Percentiles rank a stretch among this genome's conserved stretches.
phyloP scores from a whole-genome alignment of 768 basidiomycete genomes.

The Russula emetica region DNA sequence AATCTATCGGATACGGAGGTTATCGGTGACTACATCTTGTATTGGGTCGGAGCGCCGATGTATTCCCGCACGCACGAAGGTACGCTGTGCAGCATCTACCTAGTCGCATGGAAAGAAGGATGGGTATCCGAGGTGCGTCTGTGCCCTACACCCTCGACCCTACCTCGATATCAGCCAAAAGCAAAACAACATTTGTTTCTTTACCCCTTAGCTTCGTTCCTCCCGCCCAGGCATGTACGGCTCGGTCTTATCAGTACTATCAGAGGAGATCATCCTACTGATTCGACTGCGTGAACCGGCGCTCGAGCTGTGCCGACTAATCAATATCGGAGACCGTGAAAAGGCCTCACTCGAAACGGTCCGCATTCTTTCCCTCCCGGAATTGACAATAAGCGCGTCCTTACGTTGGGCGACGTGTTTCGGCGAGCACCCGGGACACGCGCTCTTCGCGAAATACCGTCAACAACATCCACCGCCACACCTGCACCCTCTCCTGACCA shows the following conservation, averaged over 20 bases:
- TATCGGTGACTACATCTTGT: conserved; percentile 21
- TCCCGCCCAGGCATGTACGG: conserved; percentile 9
- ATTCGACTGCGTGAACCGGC: conserved; percentile 14
- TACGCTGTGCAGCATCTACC: conserved; percentile 13
- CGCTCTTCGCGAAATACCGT: conserved; percentile 4
- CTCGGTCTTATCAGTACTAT: conserved; percentile 14
- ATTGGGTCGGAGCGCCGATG: conserved; percentile 14
- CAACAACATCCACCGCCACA: background rate
- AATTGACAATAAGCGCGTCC: background rate
- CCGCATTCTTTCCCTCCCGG: conserved; percentile 12
- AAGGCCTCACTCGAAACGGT: conserved; percentile 12
- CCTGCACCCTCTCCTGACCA: background rate
- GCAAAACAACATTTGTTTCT: background rate
- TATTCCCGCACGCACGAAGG: background rate
- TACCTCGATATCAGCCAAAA: background rate
- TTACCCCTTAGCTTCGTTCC: conserved; percentile 2
- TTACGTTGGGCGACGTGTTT: conserved; percentile 20
- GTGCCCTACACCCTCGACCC: no score
- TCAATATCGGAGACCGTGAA: background rate
- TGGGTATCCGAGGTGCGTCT: conserved; percentile 15
- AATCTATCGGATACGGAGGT: conserved; percentile 21
- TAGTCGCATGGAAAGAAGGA: conserved; percentile 21
- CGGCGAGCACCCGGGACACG: conserved; percentile 18
- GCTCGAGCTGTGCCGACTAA: conserved; percentile 17
- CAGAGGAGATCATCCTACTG: conserved; percentile 10